Percentiles rank a stretch among this genome's conserved stretches.
These are phyloP conservation scores for Neofusicoccum parvum DNA, from an alignment of 2,329 filamentous ascomycete species.

Conservation along the genomic window DNA sequence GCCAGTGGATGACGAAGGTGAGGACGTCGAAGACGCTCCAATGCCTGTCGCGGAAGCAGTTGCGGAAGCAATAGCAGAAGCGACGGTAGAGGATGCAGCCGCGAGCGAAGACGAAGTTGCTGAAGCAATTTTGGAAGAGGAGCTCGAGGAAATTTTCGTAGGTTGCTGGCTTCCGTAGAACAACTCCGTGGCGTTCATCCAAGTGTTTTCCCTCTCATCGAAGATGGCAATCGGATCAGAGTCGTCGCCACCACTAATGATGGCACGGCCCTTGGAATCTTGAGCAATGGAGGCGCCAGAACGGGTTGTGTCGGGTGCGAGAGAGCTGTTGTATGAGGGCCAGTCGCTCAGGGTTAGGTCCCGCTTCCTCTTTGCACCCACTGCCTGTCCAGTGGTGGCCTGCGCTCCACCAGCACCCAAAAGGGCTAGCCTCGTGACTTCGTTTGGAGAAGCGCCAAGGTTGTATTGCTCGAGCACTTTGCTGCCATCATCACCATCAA, in stretches of 20 bases:
- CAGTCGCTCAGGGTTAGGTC: constrained; percentile 65
- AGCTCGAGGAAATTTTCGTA: constrained; percentile 25
- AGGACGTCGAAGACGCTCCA: constrained; percentile 26
- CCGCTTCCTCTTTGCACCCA: constrained; percentile 51
- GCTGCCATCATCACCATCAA: constrained; percentile 74
- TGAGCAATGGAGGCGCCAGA: constrained; percentile 73
- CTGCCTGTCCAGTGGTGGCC: constrained; percentile 51
- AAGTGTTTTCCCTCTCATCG: constrained; percentile 72
- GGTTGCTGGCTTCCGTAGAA: constrained; percentile 48
- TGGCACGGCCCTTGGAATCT: constrained; percentile 65
- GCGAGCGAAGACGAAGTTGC: constrained; percentile 31
- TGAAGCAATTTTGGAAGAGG: constrained; percentile 24
- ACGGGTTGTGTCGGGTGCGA: constrained; percentile 67
- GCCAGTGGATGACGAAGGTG: constrained; percentile 22
- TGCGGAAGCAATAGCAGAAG: constrained; percentile 34
- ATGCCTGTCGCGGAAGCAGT: constrained; percentile 22
- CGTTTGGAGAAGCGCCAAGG: constrained; percentile 71
- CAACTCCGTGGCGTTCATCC: constrained; percentile 70
- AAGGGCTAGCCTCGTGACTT: constrained; percentile 70
- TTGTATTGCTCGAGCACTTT: constrained; percentile 81
- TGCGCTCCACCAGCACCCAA: constrained; percentile 60
- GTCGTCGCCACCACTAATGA: constrained; percentile 72
- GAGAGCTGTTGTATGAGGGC: constrained; percentile 76
- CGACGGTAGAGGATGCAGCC: constrained; percentile 35
- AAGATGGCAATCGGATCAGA: constrained; percentile 75